Base-by-base conservation (phyloP, 306 rosid species). In the Sophora flavescens region DNA sequence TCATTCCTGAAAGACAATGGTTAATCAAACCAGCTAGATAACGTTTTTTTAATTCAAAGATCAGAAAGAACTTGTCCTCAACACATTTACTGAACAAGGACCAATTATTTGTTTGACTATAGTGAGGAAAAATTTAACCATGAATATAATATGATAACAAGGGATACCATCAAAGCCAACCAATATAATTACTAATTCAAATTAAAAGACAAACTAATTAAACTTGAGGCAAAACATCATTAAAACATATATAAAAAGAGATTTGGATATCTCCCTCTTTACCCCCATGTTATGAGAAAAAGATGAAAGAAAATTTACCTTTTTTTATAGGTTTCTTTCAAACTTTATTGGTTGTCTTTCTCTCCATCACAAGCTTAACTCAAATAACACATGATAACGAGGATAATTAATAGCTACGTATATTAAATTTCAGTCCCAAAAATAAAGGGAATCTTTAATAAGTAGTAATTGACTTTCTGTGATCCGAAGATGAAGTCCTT, bases 1-100 rank as follows among this genome's bases (percentile, higher is more conserved):
- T 81, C 85, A 68, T 63, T 81, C 18, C 30, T 42, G 14, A 9
- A 72, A 63, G 14, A 45, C 14, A 62, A 63, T 62, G 11, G 52
- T 48, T 33, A 42, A 73, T 13, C 18, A 76, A 28, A 45, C 15
- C 41, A 8, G n/a, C n/a, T 7, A 42, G 68, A 63, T 60, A n/a
- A 3, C 58, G 54, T 14, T 52, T 75, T 50, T 39, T 39, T 36
- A 3, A 52, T 48, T 74, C 59, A 22, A 45, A 16, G 57, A 26
- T 59, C 22, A 10, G 41, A 47, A 9, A 6, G 1, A 60, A 70
- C 47, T 47, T 57, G 26, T 79, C 38, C 26, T 57, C 16, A 14
- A 38, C 41, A 17, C 11, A 68, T 28, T 26, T 36, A 75, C 32
- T 50, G 9, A 8, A 22, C 22, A 22, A 22, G 22, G 22, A 22